Evolutionary conservation across 2,329 filamentous ascomycete species (phyloP), one percentile per base, ranked within the genome.

Genomic region (Mycogone perniciosa): DNA sequence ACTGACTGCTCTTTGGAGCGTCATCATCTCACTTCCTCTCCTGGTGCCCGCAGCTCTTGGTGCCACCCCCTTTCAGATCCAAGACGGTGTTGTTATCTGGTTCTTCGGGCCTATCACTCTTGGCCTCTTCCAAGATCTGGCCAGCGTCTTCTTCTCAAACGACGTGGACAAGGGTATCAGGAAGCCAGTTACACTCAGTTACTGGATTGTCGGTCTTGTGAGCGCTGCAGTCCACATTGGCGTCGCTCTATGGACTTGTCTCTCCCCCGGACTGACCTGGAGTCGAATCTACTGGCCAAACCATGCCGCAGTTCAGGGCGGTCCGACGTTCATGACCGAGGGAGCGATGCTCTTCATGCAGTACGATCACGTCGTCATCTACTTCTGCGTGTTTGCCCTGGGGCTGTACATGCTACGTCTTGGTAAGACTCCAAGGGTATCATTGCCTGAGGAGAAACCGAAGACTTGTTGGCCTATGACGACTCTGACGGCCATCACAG

Each of bases 341-440:
- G 44, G 44, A 3, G 44, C 44, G 13, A 46, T 37, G 33, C 44
- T 46, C 34, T 46, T 38, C 44, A 29, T 46, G 13, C 44, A 46
- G 30, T 46, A 46, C 11, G 44, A 46, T n/a, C 44, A 46, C 13
- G 44, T 38, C 33, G 27, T 46, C 44, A 46, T 46, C 44, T 37
- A 38, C 27, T 7, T 46, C 9, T 46, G 44, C 13, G 31, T 38
- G 6, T 9, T 46, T 30, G 13, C 27, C 34, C 11, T 46, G 31
- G 44, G 44, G 4, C 9, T 37, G 34, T 46, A 46, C 13, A 46
- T 46, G 34, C 44, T 46, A 31, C 13, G 34, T 11, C 10, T 26
- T 30, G 31, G 30, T 20, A 44, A 20, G 41, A 31, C 29, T 44
- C 1, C 33, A 31, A 44, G 29, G 6, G 30, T 31, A n/a, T 5